These are phyloP conservation scores for Hypoxylon sp. DNA, from an alignment of 2,329 filamentous ascomycete genomes.

Conservation along the genomic window DNA sequence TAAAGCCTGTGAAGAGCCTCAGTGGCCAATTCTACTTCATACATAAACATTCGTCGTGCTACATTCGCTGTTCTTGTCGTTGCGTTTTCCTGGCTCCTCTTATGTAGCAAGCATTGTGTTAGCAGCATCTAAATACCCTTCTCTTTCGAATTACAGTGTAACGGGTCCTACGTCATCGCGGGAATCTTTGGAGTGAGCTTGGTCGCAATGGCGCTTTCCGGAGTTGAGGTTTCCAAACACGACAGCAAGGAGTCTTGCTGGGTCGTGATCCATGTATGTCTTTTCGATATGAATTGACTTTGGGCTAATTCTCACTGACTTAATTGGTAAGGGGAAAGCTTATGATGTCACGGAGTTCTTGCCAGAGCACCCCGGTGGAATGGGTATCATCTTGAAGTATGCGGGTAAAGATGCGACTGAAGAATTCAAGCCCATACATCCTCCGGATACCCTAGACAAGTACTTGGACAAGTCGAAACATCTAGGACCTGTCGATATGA, in stretches of 20 bases:
- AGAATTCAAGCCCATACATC: slow-evolving; percentile 90
- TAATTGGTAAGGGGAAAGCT: slow-evolving; percentile 73
- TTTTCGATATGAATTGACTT: background rate
- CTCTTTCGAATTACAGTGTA: slow-evolving; percentile 2
- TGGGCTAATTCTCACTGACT: slow-evolving; percentile 17
- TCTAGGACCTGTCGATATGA: slow-evolving; percentile 90
- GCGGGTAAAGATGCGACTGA: slow-evolving; percentile 95
- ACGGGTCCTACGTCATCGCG: slow-evolving; percentile 23
- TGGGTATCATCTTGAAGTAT: slow-evolving; percentile 96
- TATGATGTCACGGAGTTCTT: slow-evolving; percentile 93
- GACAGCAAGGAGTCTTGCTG: slow-evolving; percentile 87
- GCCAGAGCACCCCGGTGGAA: slow-evolving; percentile 91
- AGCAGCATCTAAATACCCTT: background rate
- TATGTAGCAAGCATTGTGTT: slow-evolving; percentile 4
- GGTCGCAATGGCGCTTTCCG: slow-evolving; percentile 62
- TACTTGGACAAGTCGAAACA: slow-evolving; percentile 90
- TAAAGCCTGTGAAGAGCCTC: slow-evolving; percentile 34
- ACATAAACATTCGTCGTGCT: slow-evolving; percentile 10
- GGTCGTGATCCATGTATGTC: slow-evolving; percentile 84
- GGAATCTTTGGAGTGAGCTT: slow-evolving; percentile 7
- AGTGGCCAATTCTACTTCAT: slow-evolving; percentile 34
- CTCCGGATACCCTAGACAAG: slow-evolving; percentile 87
- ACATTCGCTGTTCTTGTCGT: slow-evolving; percentile 1
- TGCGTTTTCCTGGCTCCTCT: slow-evolving; percentile 6
- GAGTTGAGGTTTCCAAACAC: slow-evolving; percentile 75